phyloP scores from a whole-genome alignment of 2,329 filamentous ascomycete genomes.

The Alternaria sp. region DNA sequence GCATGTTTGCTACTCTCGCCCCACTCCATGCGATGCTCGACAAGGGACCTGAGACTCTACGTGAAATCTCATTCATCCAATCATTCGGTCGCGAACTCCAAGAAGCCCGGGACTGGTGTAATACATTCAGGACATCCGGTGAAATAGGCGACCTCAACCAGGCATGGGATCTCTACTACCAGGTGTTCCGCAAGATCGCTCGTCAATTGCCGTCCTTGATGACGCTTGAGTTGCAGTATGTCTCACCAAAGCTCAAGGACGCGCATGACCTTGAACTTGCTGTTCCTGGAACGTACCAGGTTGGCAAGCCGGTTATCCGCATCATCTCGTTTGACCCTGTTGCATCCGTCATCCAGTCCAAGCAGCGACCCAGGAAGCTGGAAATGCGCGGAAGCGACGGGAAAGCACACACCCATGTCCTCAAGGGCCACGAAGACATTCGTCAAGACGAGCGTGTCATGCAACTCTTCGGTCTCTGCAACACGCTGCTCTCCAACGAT shows the following conservation, averaged over 20 bases:
- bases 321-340: conserved; percentile 92
- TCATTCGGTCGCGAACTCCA: conserved; percentile 94
- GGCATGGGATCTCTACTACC: conserved; percentile 99
- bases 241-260: conserved; percentile 89
- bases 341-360: conserved; percentile 91
- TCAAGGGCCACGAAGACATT: conserved; percentile 99
- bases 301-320: conserved; percentile 76
- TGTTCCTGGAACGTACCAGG: conserved; percentile 93
- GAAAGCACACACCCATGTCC: conserved; percentile 80
- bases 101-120: conserved; percentile 95
- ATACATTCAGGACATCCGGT: conserved; percentile 84
- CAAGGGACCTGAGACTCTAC: conserved; percentile 85
- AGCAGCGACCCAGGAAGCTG: conserved; percentile 91
- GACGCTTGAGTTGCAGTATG: conserved; percentile 92
- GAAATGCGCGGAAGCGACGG: conserved; percentile 90
- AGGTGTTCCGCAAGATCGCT: conserved; percentile 94
- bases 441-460: conserved; percentile 98
- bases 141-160: conserved; percentile 96
- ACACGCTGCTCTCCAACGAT: conserved; percentile 91
- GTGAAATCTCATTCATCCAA: conserved; percentile 96
- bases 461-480: conserved; percentile 98
- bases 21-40: conserved; percentile 93
- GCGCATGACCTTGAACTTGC: conserved; percentile 87
- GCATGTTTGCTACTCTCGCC: conserved; percentile 91
- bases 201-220: conserved; percentile 92